Conservation (phyloP, 441 rosid genomes). For the Kokia cookei region DNA sequence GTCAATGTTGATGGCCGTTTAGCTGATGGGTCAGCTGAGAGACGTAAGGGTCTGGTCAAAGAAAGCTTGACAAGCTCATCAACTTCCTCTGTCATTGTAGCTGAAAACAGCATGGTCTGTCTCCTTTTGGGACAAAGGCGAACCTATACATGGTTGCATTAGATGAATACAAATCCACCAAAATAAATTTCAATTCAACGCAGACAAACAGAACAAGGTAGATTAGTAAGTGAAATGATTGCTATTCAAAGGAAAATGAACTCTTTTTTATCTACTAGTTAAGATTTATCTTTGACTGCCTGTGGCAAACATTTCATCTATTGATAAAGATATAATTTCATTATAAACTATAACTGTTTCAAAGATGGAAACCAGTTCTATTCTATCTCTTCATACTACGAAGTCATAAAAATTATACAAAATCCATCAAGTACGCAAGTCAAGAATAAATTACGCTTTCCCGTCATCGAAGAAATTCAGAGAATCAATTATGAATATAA, state of each 20-base stretch:
- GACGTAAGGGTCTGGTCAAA: slow-evolving; percentile 76
- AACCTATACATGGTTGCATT: slow-evolving; percentile 41
- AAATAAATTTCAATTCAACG: slow-evolving; percentile 3
- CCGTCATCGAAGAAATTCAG: not conserved
- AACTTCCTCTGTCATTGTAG: slow-evolving; percentile 97
- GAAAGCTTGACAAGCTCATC: slow-evolving; percentile 89
- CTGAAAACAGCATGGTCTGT: slow-evolving; percentile 96
- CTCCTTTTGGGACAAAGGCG: slow-evolving; percentile 89
- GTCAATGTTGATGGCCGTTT: slow-evolving; percentile 82
- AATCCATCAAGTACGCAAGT: not conserved
- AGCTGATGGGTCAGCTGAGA: slow-evolving; percentile 90
- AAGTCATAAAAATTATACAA: not conserved
- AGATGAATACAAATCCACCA: slow-evolving; percentile 3
- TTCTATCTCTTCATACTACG: not conserved
- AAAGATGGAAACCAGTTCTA: not conserved
- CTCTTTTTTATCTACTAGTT: not conserved
- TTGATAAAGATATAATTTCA: not conserved
- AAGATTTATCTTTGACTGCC: not conserved
- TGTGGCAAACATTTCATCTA: not conserved
- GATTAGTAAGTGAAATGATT: not conserved
- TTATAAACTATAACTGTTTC: not conserved
- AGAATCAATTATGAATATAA: not conserved
- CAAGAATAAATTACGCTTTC: not conserved
- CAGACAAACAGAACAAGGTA: not conserved
- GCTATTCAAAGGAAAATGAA: not conserved